phyloP scores from a whole-genome alignment of 2,329 filamentous ascomycete genomes.

The Scytalidium lignicola region DNA sequence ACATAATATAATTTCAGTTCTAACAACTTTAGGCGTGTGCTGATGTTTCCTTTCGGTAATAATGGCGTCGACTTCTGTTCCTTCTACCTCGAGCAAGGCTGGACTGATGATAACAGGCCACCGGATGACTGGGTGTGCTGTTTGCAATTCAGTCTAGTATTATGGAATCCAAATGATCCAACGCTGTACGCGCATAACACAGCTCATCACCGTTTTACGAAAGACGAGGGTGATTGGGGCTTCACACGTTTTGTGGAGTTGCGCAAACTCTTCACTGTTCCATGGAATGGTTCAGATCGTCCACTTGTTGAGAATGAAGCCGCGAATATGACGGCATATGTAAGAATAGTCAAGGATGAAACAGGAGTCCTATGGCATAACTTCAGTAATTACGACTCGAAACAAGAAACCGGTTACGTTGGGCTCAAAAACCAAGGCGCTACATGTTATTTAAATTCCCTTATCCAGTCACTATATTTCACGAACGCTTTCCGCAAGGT shows the following conservation, averaged over 20 bases:
- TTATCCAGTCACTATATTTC: slow-evolving; percentile 79
- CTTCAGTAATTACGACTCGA: slow-evolving; percentile 95
- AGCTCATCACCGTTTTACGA: slow-evolving; percentile 94
- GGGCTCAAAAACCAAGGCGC: slow-evolving; percentile 96
- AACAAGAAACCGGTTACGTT: slow-evolving; percentile 96
- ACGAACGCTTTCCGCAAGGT: slow-evolving; percentile 93
- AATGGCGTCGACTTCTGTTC: slow-evolving; percentile 82
- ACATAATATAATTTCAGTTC: slow-evolving; percentile 1
- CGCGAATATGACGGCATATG: slow-evolving; percentile 77
- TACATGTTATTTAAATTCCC: slow-evolving; percentile 81
- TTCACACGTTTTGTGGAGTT: slow-evolving; percentile 96
- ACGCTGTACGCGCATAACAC: slow-evolving; percentile 72
- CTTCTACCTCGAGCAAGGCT: slow-evolving; percentile 94
- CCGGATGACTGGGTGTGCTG: slow-evolving; percentile 96
- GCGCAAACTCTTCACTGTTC: slow-evolving; percentile 72
- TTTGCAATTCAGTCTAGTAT: slow-evolving; percentile 87
- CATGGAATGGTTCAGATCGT: slow-evolving; percentile 64
- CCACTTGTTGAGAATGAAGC: slow-evolving; percentile 73
- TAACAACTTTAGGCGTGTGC: slow-evolving; percentile 64
- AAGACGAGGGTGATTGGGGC: slow-evolving; percentile 96
- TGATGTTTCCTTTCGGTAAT: slow-evolving; percentile 94
- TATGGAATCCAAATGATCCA: slow-evolving; percentile 95
- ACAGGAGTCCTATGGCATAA: slow-evolving; percentile 89
- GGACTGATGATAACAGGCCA: slow-evolving; percentile 59
- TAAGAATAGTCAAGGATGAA: slow-evolving; percentile 78